These are phyloP conservation scores for Crithidia mellificae DNA, from an alignment of 208 protist species.

Conservation along the genomic window DNA sequence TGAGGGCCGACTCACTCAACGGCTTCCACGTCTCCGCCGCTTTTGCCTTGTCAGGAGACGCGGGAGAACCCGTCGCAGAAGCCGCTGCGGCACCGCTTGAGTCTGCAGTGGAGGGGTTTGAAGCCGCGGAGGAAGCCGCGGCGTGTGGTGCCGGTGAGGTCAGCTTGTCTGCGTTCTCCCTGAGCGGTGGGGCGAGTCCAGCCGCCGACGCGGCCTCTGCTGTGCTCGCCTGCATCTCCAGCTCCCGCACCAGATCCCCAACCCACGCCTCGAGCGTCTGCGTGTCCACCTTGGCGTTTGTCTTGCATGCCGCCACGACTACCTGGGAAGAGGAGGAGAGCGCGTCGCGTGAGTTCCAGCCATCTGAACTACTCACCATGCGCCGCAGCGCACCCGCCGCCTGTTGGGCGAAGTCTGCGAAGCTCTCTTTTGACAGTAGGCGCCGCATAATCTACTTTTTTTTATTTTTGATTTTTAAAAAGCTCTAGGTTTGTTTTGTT, in stretches of 20 bases:
- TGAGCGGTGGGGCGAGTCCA: background rate
- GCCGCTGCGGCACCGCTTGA: background rate
- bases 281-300: conserved; percentile 21
- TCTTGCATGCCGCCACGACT: conserved; percentile 52
- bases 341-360: conserved; percentile 36
- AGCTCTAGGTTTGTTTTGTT: no score
- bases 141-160: background rate
- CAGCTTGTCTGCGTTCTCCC: background rate
- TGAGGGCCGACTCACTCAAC: conserved; percentile 55
- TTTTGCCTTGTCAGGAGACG: background rate
- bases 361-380: conserved; percentile 39
- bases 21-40: conserved; percentile 28
- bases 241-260: conserved; percentile 23
- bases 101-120: background rate
- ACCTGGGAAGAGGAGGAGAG: conserved; percentile 51
- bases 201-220: background rate
- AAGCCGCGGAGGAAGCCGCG: background rate
- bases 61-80: background rate
- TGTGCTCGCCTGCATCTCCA: conserved; percentile 22
- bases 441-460: conserved; percentile 25
- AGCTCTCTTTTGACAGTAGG: conserved; percentile 50
- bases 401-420: conserved; percentile 65
- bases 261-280: conserved; percentile 23
- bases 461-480: background rate
- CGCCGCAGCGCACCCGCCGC: conserved; percentile 61